phyloP scores from a whole-genome alignment of 164 flowering plant species.

The Hamamelis virginiana region DNA sequence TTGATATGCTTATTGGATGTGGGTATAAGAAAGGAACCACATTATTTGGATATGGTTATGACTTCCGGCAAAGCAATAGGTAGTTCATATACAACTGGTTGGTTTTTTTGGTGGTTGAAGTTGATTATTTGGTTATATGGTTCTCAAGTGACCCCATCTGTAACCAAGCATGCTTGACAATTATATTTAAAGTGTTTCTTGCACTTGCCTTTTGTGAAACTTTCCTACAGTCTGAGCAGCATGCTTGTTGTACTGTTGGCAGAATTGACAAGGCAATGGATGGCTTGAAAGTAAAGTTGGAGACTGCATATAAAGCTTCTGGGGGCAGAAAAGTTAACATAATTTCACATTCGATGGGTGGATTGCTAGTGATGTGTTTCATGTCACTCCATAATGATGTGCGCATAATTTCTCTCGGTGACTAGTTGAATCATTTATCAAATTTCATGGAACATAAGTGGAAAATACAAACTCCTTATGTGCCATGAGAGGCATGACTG shows the following conservation, averaged over 20 bases:
- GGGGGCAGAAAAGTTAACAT: constrained; percentile 85
- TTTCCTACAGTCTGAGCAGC: constrained; percentile 12
- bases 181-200: background rate
- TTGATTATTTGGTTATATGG: constrained; percentile 6
- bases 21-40: constrained; percentile 89
- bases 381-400: constrained; percentile 77
- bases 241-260: constrained; percentile 21
- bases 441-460: background rate
- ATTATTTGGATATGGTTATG: constrained; percentile 91
- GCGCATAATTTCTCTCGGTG: constrained; percentile 18
- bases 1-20: constrained; percentile 75
- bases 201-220: constrained; percentile 8
- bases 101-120: background rate
- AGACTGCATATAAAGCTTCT: constrained; percentile 74
- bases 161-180: background rate
- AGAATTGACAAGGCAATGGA: constrained; percentile 69
- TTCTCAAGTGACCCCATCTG: constrained; percentile 1
- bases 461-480: background rate
- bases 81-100: constrained; percentile 21
- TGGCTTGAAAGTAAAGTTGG: constrained; percentile 65
- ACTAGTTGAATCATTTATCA: constrained; percentile 12
- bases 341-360: constrained; percentile 96
- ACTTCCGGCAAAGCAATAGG: constrained; percentile 96
- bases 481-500: background rate
- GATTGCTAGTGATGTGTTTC: constrained; percentile 74